Evolutionary conservation across 805 yeast genomes (phyloP).

Genomic region (Lipomyces japonicus): DNA sequence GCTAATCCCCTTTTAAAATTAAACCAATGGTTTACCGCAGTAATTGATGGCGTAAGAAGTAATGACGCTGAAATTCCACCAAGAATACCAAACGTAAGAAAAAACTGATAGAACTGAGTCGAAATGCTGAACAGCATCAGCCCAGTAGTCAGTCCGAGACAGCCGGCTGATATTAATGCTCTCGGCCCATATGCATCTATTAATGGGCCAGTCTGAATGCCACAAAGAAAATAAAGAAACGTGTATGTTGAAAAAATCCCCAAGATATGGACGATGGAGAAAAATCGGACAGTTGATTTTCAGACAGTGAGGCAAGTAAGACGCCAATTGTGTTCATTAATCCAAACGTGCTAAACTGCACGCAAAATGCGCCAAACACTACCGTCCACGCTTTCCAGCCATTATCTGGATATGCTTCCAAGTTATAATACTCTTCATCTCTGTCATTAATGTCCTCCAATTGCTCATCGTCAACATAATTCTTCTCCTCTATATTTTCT

Average conservation of each 20-base stretch:
- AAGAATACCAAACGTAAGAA: slow-evolving; percentile 51
- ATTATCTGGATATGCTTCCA: slow-evolving; percentile 44
- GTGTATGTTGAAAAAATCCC: slow-evolving; percentile 53
- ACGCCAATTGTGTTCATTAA: slow-evolving; percentile 58
- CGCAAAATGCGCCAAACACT: slow-evolving; percentile 52
- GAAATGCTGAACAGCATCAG: slow-evolving; percentile 52
- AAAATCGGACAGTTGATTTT: slow-evolving; percentile 47
- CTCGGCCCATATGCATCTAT: slow-evolving; percentile 60
- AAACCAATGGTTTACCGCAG: slow-evolving; percentile 63
- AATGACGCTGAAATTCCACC: slow-evolving; percentile 46
- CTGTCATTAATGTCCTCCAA: too few relatives aligned
- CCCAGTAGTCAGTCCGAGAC: slow-evolving; percentile 46
- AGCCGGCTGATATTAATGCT: slow-evolving; percentile 45
- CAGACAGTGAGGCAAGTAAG: slow-evolving; percentile 57
- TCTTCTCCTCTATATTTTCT: too few relatives aligned
- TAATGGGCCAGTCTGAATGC: slow-evolving; percentile 49
- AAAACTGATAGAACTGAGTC: slow-evolving; percentile 53
- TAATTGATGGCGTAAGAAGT: slow-evolving; percentile 52
- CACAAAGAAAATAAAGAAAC: slow-evolving; percentile 41
- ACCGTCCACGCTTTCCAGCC: slow-evolving; percentile 54
- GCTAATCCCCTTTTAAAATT: slow-evolving; percentile 53
- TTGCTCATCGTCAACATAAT: too few relatives aligned
- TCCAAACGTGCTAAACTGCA: slow-evolving; percentile 57
- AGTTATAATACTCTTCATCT: not conserved
- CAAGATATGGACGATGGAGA: slow-evolving; percentile 56